Evolutionary conservation across 768 basidiomycete genomes (phyloP), one percentile per base, ranked within the genome.

Genomic region (Russula earlei): DNA sequence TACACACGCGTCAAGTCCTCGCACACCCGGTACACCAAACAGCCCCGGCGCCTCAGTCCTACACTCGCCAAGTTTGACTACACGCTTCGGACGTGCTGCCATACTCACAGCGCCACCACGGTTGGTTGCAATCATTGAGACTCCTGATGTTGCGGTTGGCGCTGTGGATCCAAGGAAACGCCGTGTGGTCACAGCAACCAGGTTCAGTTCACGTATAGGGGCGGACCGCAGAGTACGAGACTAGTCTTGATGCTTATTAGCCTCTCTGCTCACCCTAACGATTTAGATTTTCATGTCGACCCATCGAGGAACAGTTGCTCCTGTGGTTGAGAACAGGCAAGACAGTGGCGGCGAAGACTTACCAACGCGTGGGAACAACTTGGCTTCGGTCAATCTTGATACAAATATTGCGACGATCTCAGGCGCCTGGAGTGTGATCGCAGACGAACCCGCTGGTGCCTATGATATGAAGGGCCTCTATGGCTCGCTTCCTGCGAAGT

Each of bases 81-180:
- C 81, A 17, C 69, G 78, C 27, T 85, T 77, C 59, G 86, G 87
- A 0, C 75, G 85, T 14, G 85, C 87, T 0, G 82, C 87, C 14
- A 82, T 87, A 42, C 69, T 91, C 69, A 89, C 85, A 11, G 85
- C 85, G 15, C 86, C 89, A n/a, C 91, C 91, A 15, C 83, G 83
- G 65, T 71, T 93, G 27, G 78, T 93, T 17, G 88, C 85, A 4
- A 72, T 92, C 29, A 84, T 93, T 17, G 87, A 87, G 68, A 91
- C 88, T 10, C 88, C 90, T 0, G 91, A 92, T 66, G 84, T 91
- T 9, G 90, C 83, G n/a, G 81, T 91, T 36, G 91, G 91, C 9
- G 87, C 91, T 22, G 87, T 92, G 9, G 91, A 94, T 68, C 82
- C 88, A 17, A 74, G 77, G 67, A 90, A 92, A 75, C 75, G 86